Base-by-base conservation (phyloP, 257 asterid genomes). In the Gentiana macrophylla region DNA sequence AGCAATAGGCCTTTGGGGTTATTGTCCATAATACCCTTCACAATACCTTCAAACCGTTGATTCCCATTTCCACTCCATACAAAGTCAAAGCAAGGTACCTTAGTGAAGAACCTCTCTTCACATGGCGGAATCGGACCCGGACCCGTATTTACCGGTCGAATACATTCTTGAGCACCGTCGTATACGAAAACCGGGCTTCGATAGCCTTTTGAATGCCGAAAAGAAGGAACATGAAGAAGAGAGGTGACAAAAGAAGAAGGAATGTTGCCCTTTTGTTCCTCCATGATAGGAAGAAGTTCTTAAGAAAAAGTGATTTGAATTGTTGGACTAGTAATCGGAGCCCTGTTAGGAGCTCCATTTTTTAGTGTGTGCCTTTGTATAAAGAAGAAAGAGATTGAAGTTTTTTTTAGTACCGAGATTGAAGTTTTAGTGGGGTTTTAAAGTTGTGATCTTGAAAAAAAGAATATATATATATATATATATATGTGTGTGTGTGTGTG, bases 31-130 rank as follows among this genome's bases (percentile, higher is more conserved):
- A 68, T 62, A 11, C 51, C 49, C 35, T 53, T 36, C 2, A 68
- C 73, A 47, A 68, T 68, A 3, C 12, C 12, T 0, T 61, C 5
- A 13, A 68, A 8, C 35, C 52, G 36, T 37, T 35, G 55, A 35
- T 69, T 68, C 12, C 3, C 62, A 58, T 68, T 68, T 0, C 73
- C 73, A 32, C 73, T 62, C 73, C 73, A 68, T 12, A 62, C 53
- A 35, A 68, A 68, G 54, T 68, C 73, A 12, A 12, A 52, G 36
- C 73, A 68, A 0, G 61, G 65, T 8, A 57, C 36, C 45, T 49
- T 52, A 24, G 50, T 51, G 37, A 35, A 62, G 49, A 51, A 57
- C 49, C 49, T 68, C 47, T 68, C 65, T 49, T 68, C 69, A 50
- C 73, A 68, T 13, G 69, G 65, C 0, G 61, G 73, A 46, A 68